phyloP scores from a whole-genome alignment of 2,329 filamentous ascomycete genomes.

The Arthrobotrys pseudoclavata region DNA sequence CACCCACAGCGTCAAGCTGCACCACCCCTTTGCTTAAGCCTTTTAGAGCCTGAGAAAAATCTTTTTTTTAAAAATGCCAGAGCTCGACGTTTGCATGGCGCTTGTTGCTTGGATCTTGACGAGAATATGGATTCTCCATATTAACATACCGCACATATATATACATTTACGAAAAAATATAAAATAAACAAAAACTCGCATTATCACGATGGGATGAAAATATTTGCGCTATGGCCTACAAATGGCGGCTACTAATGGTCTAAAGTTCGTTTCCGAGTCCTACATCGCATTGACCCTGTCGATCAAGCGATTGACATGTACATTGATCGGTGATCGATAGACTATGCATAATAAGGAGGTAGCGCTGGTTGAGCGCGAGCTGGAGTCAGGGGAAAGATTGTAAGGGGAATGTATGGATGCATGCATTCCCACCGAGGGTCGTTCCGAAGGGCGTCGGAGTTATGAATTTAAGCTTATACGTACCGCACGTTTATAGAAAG shows the following conservation, averaged over 20 bases:
- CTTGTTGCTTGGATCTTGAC: not conserved
- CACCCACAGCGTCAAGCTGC: not conserved
- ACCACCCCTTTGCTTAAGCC: constrained; percentile 11
- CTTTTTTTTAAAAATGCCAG: not conserved
- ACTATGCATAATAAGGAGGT: not conserved
- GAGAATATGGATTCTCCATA: not conserved
- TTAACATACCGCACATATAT: not conserved
- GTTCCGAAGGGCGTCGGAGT: constrained; percentile 29
- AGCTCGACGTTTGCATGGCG: constrained; percentile 4
- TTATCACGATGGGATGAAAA: too few species aligned
- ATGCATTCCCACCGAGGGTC: constrained; percentile 10
- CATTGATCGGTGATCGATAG: not conserved
- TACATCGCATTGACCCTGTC: not conserved
- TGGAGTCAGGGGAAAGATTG: constrained; percentile 19
- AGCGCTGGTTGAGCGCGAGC: constrained; percentile 22
- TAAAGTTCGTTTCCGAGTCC: not conserved
- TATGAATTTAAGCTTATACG: constrained; percentile 28
- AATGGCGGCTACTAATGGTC: too few species aligned
- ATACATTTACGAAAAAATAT: not conserved
- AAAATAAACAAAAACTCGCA: too few species aligned
- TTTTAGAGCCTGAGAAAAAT: not conserved
- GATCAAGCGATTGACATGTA: not conserved
- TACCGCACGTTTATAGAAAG: constrained; percentile 14
- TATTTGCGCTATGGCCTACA: too few species aligned
- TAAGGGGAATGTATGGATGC: constrained; percentile 11